Evolutionary conservation across 768 basidiomycete genomes (phyloP).

Genomic region (Tulasnella sp.): DNA sequence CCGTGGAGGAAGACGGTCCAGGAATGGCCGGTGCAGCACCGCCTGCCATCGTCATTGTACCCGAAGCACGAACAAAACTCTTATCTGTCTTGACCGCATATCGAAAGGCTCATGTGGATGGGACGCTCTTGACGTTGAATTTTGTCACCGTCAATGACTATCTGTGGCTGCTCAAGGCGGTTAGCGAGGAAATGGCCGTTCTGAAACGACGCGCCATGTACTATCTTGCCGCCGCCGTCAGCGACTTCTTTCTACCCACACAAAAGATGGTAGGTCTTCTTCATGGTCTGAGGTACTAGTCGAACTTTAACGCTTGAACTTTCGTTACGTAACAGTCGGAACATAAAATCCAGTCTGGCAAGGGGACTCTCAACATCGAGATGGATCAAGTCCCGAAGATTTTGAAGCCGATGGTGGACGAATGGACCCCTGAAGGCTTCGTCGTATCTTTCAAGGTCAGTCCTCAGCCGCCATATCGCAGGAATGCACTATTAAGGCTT

Average conservation of each 20-base stretch:
- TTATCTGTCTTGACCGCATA: conserved; percentile 66
- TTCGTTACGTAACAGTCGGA: conserved; percentile 49
- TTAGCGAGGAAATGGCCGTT: conserved; percentile 61
- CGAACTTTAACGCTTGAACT: background rate
- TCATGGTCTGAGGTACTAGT: background rate
- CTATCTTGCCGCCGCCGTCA: conserved; percentile 95
- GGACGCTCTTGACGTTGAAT: conserved; percentile 70
- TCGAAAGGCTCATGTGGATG: conserved; percentile 64
- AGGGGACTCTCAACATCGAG: conserved; percentile 85
- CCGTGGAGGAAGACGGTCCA: conserved; percentile 39
- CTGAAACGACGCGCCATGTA: conserved; percentile 72
- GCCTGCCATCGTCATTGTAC: conserved; percentile 48
- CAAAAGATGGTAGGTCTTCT: conserved; percentile 72
- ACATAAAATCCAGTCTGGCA: conserved; percentile 97
- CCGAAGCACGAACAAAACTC: conserved; percentile 52
- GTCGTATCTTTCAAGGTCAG: conserved; percentile 94
- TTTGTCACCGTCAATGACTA: conserved; percentile 97
- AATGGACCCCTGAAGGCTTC: conserved; percentile 86
- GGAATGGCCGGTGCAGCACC: conserved; percentile 4
- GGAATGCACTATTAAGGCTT: background rate
- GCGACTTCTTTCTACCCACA: conserved; percentile 92
- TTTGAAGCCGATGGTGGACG: conserved; percentile 81
- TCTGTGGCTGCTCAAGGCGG: conserved; percentile 76
- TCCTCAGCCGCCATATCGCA: background rate
- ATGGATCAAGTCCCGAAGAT: conserved; percentile 99